phyloP scores from a whole-genome alignment of 2,329 filamentous ascomycete species.

The Bretziella fagacearum region DNA sequence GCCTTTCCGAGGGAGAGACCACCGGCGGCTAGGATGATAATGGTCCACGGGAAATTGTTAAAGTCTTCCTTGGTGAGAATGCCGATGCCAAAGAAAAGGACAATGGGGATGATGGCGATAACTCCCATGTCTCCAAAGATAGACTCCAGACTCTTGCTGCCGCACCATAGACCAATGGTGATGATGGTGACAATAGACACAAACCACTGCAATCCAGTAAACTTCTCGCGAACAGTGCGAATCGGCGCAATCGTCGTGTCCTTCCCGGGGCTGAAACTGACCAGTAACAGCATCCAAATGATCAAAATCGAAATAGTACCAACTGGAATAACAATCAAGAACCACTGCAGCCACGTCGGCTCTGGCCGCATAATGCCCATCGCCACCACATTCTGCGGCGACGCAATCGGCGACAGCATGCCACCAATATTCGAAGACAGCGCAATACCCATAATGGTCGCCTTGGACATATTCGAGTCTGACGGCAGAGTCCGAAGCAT shows the following conservation, averaged over 20 bases:
- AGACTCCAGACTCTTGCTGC: slow-evolving; percentile 70
- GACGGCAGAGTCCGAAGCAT: slow-evolving; percentile 84
- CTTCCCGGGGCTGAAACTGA: slow-evolving; percentile 69
- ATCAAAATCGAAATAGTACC: slow-evolving; percentile 74
- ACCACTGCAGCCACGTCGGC: slow-evolving; percentile 91
- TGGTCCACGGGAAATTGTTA: slow-evolving; percentile 99
- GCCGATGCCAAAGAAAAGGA: slow-evolving; percentile 90
- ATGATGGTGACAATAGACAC: slow-evolving; percentile 65
- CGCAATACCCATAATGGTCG: slow-evolving; percentile 86
- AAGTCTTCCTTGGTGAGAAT: slow-evolving; percentile 98
- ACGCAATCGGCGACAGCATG: slow-evolving; percentile 91
- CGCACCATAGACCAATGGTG: slow-evolving; percentile 86
- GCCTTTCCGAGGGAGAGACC: slow-evolving; percentile 85
- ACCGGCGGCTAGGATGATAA: slow-evolving; percentile 92
- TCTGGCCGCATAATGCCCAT: slow-evolving; percentile 86
- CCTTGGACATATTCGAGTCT: slow-evolving; percentile 86
- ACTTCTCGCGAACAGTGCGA: slow-evolving; percentile 71
- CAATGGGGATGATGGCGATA: slow-evolving; percentile 87
- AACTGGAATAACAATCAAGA: slow-evolving; percentile 87
- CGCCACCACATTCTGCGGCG: slow-evolving; percentile 92
- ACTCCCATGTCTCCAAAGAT: slow-evolving; percentile 97
- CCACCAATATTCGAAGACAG: slow-evolving; percentile 91
- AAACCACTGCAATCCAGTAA: slow-evolving; percentile 83
- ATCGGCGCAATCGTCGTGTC: slow-evolving; percentile 86
- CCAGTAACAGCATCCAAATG: slow-evolving; percentile 75